Percentiles rank a stretch among this genome's conserved stretches.
phyloP scores from a whole-genome alignment of 1,139 yeast genomes.

The Dujonia santamariae region DNA sequence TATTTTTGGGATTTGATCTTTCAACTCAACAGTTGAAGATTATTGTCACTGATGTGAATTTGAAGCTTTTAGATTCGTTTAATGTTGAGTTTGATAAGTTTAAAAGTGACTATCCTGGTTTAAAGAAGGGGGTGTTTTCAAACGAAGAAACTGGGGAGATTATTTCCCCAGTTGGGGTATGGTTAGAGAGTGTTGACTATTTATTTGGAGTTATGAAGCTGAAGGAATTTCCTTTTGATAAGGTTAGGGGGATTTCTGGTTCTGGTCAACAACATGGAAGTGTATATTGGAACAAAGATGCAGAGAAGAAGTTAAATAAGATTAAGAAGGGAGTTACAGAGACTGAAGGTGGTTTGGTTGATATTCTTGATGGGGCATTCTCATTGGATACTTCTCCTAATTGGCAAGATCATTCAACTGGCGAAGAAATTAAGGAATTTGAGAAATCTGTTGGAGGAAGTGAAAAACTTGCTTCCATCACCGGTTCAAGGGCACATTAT shows the following conservation, averaged over 20 bases:
- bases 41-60: constrained; percentile 55
- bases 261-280: constrained; percentile 95
- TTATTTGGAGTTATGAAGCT: constrained; percentile 53
- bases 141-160: constrained; percentile 53
- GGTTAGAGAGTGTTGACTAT: constrained; percentile 80
- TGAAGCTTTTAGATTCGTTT: constrained; percentile 55
- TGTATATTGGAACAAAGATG: constrained; percentile 66
- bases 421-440: constrained; percentile 59
- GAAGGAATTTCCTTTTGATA: constrained; percentile 53
- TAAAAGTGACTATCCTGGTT: constrained; percentile 51
- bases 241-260: constrained; percentile 73
- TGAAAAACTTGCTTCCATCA: constrained; percentile 57
- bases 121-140: constrained; percentile 68
- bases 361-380: constrained; percentile 51
- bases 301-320: constrained; percentile 33
- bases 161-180: constrained; percentile 81
- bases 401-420: constrained; percentile 95
- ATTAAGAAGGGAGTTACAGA: constrained; percentile 20
- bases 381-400: constrained; percentile 73
- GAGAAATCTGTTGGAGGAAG: constrained; percentile 65
- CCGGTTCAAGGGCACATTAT: constrained; percentile 88
- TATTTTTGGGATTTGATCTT: constrained; percentile 74
- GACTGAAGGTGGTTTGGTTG: constrained; percentile 27
- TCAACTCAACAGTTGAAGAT: constrained; percentile 89
- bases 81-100: constrained; percentile 72